phyloP scores from a whole-genome alignment of 2,329 filamentous ascomycete species.

The Pezicula rhizophila region DNA sequence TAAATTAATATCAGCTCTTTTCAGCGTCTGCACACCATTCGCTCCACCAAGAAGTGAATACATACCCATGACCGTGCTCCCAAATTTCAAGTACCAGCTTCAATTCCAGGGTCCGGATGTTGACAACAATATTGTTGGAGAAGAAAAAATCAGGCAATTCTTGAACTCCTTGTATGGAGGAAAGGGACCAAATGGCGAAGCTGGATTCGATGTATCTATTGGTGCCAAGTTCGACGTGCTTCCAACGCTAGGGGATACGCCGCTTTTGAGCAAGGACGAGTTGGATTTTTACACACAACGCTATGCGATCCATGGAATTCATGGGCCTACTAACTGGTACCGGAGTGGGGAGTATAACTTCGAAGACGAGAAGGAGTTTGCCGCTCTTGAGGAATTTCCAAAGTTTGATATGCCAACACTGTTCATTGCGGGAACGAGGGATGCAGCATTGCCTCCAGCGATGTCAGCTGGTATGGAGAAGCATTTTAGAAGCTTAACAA shows the following conservation, averaged over 20 bases:
- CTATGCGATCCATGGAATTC: slow-evolving; percentile 66
- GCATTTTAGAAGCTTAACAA: slow-evolving; percentile 54
- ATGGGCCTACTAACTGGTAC: slow-evolving; percentile 87
- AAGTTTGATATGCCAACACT: slow-evolving; percentile 59
- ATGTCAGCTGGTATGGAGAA: slow-evolving; percentile 69
- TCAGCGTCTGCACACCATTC: slow-evolving; percentile 78
- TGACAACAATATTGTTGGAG: slow-evolving; percentile 50
- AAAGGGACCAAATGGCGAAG: slow-evolving; percentile 45
- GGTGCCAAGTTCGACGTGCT: slow-evolving; percentile 63
- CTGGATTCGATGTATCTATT: slow-evolving; percentile 49
- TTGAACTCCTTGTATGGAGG: slow-evolving; percentile 68
- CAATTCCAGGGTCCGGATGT: slow-evolving; percentile 67
- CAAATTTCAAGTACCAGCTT: slow-evolving; percentile 78
- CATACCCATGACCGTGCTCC: slow-evolving; percentile 46
- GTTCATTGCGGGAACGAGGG: slow-evolving; percentile 67
- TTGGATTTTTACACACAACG: slow-evolving; percentile 71
- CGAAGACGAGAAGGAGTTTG: slow-evolving; percentile 63
- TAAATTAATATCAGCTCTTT: slow-evolving; percentile 65
- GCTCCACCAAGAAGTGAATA: slow-evolving; percentile 45
- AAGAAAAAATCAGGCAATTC: slow-evolving; percentile 61
- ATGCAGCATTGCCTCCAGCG: slow-evolving; percentile 64
- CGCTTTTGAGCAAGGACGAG: slow-evolving; percentile 61
- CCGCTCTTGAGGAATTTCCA: slow-evolving; percentile 50
- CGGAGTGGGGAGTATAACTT: slow-evolving; percentile 66
- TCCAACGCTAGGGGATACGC: slow-evolving; percentile 46